Evolutionary conservation across 441 rosid species (phyloP).

Genomic region (Pelargonium fulgidum): DNA sequence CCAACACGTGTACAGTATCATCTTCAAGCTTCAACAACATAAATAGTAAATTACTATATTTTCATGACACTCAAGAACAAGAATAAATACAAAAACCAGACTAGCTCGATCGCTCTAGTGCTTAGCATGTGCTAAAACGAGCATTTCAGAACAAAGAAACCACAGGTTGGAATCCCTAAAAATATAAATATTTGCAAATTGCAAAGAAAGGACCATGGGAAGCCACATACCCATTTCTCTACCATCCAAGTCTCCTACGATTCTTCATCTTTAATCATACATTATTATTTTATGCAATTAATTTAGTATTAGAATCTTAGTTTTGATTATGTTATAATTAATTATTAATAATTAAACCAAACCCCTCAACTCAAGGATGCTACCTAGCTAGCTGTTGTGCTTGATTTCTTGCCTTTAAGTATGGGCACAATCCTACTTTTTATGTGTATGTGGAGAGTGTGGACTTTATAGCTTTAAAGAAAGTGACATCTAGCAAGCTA

Average conservation of each 20-base stretch:
- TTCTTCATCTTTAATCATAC: not conserved
- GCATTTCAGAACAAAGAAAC: too few relatives aligned
- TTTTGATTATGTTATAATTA: not conserved
- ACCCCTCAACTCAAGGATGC: not conserved
- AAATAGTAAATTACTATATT: too few relatives aligned
- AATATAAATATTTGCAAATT: not conserved
- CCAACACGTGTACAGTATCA: not conserved
- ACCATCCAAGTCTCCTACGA: not conserved
- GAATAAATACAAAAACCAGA: too few relatives aligned
- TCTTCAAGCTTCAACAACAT: not conserved
- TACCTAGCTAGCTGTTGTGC: not conserved
- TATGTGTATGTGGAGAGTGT: slow-evolving; percentile 1
- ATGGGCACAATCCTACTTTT: not conserved
- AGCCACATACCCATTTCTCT: not conserved
- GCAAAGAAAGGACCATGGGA: not conserved
- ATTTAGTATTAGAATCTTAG: not conserved
- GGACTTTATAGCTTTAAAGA: slow-evolving; percentile 3
- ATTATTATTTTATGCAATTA: too few relatives aligned
- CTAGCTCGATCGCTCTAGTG: not conserved
- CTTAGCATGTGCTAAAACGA: not conserved
- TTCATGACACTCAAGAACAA: too few relatives aligned
- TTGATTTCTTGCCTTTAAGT: not conserved
- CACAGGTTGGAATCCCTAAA: not conserved
- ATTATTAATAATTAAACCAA: not conserved
- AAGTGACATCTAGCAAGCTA: not conserved